Evolutionary conservation across 2,329 filamentous ascomycete species (phyloP), one percentile per base, ranked within the genome.

Genomic region (Aspergillus fumigatiaffinis): DNA sequence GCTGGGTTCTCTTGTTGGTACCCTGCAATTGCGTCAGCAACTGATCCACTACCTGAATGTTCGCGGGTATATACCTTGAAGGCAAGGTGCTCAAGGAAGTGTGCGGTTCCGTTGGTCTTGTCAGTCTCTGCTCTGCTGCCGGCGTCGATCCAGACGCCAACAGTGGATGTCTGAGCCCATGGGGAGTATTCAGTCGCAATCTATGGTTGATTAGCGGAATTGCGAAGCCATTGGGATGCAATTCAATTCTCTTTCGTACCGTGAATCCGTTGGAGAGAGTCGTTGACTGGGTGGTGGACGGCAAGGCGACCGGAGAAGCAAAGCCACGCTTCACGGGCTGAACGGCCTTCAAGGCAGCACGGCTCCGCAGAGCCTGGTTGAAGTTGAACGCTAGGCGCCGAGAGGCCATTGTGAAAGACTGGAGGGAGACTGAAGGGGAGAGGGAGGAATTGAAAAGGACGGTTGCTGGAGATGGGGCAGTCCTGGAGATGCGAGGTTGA

Each of bases 101-200:
- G 94, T 74, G 94, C 94, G 71, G 94, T 99, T 80, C 94, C 94
- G 83, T 97, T 99, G 75, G 91, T 97, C 86, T 92, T 92, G 81
- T 94, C 88, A 70, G 94, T 99, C 85, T 99, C 94, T 77, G 94
- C 92, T 79, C 94, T 87, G 79, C 92, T 97, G 76, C 94, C 94
- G 77, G 95, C 93, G 81, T 99, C 95, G 78, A 99, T 99, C 92
- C 94, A 99, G 67, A 99, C 91, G 77, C 94, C 94, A 72, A 97
- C 92, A 55, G 93, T 97, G 72, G 92, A 96, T 62, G 94, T 97
- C 84, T 97, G 92, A 73, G 93, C 93, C 85, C 92, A 97, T 71
- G 93, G 94, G 65, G 92, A 97, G 83, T 97, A 90, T 79, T 99
- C 93, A 70, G 94, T 96, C 68, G 94, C 94, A 76, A 99, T 92